Evolutionary conservation across 495 filamentous ascomycete species (phyloP), one percentile per base, ranked within the genome.

Genomic region (Aspergillus bertholletiae): DNA sequence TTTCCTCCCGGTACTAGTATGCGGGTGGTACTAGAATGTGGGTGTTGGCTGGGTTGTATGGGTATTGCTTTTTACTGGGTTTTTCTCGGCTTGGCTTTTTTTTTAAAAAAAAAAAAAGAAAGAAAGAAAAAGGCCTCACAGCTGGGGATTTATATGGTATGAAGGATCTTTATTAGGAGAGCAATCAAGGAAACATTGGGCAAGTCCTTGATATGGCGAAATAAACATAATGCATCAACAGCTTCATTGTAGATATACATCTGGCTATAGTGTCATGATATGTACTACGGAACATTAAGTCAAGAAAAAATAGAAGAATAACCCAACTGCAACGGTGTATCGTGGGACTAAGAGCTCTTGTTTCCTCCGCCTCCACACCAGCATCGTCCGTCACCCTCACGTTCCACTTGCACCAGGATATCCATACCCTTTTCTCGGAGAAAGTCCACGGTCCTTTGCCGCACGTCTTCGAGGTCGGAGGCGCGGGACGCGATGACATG

Each of bases 381-480:
- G 63, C 90, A 95, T 32, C 81, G 83, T 7, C 77, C 75, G 46
- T 90, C 88, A 0, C 88, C 88, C 62, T 90, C 87, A 35, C 85
- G 76, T 67, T 95, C 90, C 9, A 85, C 81, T 63, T 92, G 88
- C 26, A 92, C 79, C 47, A 90, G 83, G 45, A 87, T 82, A 60
- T 91, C 84, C 64, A 92, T 83, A 24, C 81, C 74, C 47, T 84
- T 81, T 45, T 81, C 79, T 5, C 69, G 64, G 43, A 95, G 71
- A 57, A 74, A 82, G 7, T 70, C 69, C 20, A 76, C 63, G 0
- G 88, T 84, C 34, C 89, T 75, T 51, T 87, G 80, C 35, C 88
- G 80, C 35, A 93, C 87, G 53, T 91, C 88, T 61, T 92, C 90
- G 46, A 88, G 64, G 60, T 92, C 88, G 2, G 83, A 82, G 5